Evolutionary conservation across 1,284 basidiomycete genomes (phyloP), one percentile per base, ranked within the genome.

Genomic region (Rhizoctonia solani): DNA sequence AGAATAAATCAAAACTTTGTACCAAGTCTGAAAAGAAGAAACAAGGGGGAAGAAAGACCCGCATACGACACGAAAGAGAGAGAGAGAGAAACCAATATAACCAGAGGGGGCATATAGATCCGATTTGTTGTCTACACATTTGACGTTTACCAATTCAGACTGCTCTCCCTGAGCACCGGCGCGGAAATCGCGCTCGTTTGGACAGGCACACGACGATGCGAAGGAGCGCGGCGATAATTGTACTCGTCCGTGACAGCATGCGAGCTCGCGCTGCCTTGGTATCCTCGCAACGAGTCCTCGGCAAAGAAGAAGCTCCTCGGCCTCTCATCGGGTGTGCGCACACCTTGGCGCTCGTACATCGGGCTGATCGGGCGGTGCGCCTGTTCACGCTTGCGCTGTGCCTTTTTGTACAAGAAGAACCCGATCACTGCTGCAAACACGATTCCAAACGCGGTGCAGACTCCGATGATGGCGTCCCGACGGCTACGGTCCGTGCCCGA

Each of bases 231-330:
- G 46, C 69, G 73, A 32, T 73, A 66, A 66, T 73, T 72, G 59
- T 73, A 73, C 58, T 73, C 71, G 55, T 75, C 76, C 67, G 73
- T 69, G 42, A 72, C 72, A 30, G 79, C 77, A 50, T 77, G 76
- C 30, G 67, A 68, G 32, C 73, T 68, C n/a, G 42, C 55, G 39
- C n/a, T n/a, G 32, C 66, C 56, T 25, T 68, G 66, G 49, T 68
- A 72, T 32, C 86, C 87, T 37, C 87, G 79, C 74, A 92, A 76
- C 70, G 86, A 87, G 75, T 92, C 90, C 77, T 91, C 90, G 2
- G 89, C 89, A 74, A 85, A 92, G 77, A 92, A 92, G 80, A 91
- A 92, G 71, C 87, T 89, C 67, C 89, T 76, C 61, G 90, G 78
- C 56, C 89, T 80, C 50, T 71, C 73, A 16, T 71, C 70, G 71